A percentile compares a stretch with the other conserved stretches of the same genome.
Evolutionary conservation across 2,329 filamentous ascomycete species (phyloP).

Genomic region (Exophiala sideris): DNA sequence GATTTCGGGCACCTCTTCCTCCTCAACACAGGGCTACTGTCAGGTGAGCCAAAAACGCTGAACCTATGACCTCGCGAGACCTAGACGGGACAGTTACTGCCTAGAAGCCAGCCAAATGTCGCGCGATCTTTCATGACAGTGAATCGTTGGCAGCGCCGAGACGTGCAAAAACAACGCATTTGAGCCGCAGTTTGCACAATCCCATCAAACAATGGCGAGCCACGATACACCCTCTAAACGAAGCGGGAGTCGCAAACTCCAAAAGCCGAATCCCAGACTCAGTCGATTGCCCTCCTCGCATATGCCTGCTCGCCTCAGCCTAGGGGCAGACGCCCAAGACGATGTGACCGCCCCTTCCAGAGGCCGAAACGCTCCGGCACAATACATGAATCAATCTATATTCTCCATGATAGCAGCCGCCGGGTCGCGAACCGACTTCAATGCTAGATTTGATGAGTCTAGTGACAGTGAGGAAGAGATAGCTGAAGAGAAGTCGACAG

Average conservation of each 20-base stretch:
- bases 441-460: conserved; percentile 75
- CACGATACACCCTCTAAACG: conserved; percentile 26
- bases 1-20: conserved; percentile 8
- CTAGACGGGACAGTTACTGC: too few relatives aligned
- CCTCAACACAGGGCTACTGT: conserved; percentile 10
- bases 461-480: conserved; percentile 71
- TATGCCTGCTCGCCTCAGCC: conserved; percentile 57
- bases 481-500: conserved; percentile 9
- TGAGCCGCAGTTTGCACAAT: not conserved
- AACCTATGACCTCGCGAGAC: conserved; percentile 12
- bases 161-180: not conserved
- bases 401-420: conserved; percentile 90
- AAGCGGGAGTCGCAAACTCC: conserved; percentile 42
- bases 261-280: conserved; percentile 41
- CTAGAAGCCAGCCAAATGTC: conserved; percentile 8
- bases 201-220: conserved; percentile 14
- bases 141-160: conserved; percentile 4
- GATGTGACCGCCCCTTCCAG: conserved; percentile 58
- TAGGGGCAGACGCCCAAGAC: conserved; percentile 58
- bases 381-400: conserved; percentile 88
- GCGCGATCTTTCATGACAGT: not conserved
- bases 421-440: conserved; percentile 77
- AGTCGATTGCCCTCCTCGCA: conserved; percentile 47
- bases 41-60: conserved; percentile 17
- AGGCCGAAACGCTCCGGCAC: conserved; percentile 37